Evolutionary conservation across 2,329 filamentous ascomycete species (phyloP).

Genomic region (Penicillium sp.): DNA sequence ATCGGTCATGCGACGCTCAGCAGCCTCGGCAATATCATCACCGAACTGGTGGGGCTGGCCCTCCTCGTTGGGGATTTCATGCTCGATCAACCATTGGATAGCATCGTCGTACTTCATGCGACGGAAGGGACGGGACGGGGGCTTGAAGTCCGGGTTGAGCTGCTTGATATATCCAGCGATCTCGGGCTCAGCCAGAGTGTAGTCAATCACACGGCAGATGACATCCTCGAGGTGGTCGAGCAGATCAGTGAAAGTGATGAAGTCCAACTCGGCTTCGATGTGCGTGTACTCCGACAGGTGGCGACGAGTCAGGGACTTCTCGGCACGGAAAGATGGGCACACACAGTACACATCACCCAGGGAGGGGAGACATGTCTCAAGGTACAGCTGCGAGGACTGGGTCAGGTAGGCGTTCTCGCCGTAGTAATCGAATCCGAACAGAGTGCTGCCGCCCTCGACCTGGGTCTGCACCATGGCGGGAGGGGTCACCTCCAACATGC

Average conservation of each 20-base stretch:
- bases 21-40: slow-evolving; percentile 96
- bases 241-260: slow-evolving; percentile 87
- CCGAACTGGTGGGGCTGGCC: slow-evolving; percentile 86
- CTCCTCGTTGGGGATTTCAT: slow-evolving; percentile 91
- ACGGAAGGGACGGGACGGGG: slow-evolving; percentile 80
- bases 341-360: slow-evolving; percentile 97
- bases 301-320: slow-evolving; percentile 90
- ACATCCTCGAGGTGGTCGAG: slow-evolving; percentile 82
- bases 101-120: slow-evolving; percentile 95
- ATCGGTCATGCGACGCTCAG: slow-evolving; percentile 95
- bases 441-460: slow-evolving; percentile 86
- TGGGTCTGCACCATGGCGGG: slow-evolving; percentile 93
- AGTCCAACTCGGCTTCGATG: slow-evolving; percentile 93
- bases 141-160: slow-evolving; percentile 86
- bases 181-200: slow-evolving; percentile 69
- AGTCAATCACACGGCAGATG: slow-evolving; percentile 80
- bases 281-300: slow-evolving; percentile 97
- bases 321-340: slow-evolving; percentile 96
- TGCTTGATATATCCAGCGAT: slow-evolving; percentile 72
- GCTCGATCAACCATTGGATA: slow-evolving; percentile 87
- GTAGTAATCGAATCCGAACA: slow-evolving; percentile 89
- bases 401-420: slow-evolving; percentile 88
- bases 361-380: slow-evolving; percentile 88
- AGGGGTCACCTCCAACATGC: slow-evolving; percentile 79
- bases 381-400: slow-evolving; percentile 94